phyloP scores from a whole-genome alignment of 306 rosid species.

The Quercus parvula region DNA sequence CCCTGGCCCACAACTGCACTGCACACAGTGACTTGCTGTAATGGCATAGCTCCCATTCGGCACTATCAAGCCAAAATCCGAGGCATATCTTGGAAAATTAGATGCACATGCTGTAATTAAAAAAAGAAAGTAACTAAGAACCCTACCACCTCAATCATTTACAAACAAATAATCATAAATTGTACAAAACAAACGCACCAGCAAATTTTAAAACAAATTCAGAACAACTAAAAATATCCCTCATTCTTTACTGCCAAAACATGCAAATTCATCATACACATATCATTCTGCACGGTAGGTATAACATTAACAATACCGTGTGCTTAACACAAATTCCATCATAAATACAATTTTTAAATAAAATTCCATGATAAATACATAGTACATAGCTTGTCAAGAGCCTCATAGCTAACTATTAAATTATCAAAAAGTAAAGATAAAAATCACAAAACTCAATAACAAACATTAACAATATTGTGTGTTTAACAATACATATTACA shows the following conservation, averaged over 20 bases:
- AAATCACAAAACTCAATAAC: too few relatives aligned
- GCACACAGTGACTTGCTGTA: constrained; percentile 91
- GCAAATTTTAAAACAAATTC: neutral
- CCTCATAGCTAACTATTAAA: neutral
- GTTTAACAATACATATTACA: too few relatives aligned
- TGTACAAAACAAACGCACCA: neutral
- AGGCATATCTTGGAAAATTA: constrained; percentile 59
- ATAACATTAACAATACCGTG: neutral
- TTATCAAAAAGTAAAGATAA: neutral
- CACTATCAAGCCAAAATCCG: constrained; percentile 83
- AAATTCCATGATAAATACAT: too few relatives aligned
- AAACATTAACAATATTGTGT: too few relatives aligned
- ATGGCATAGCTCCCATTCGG: constrained; percentile 95
- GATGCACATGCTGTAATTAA: constrained; percentile 76
- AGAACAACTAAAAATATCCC: neutral
- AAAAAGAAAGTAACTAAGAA: constrained; percentile 15
- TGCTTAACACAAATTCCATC: neutral
- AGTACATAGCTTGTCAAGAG: too few relatives aligned
- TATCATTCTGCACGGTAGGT: neutral
- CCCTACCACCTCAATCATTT: constrained; percentile 5
- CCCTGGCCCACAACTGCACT: constrained; percentile 95
- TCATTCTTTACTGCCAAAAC: neutral
- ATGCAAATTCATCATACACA: neutral
- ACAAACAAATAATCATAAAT: neutral
- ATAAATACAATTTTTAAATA: neutral